These are phyloP conservation scores for Boletus vinaceobasis DNA, from an alignment of 768 basidiomycete species.

Conservation along the genomic window DNA sequence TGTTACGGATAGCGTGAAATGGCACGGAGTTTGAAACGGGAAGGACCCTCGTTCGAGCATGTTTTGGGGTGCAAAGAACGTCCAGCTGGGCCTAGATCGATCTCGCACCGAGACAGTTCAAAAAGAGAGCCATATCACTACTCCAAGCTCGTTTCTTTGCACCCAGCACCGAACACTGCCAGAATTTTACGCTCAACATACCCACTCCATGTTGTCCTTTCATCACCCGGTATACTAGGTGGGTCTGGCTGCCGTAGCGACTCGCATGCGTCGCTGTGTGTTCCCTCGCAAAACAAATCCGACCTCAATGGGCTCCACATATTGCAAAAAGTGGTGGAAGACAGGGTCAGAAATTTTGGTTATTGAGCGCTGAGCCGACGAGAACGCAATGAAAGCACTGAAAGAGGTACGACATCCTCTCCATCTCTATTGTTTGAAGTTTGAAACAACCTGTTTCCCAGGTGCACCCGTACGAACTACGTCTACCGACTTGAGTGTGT, in stretches of 20 bases:
- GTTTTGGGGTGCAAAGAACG: constrained; percentile 16
- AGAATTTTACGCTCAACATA: constrained; percentile 35
- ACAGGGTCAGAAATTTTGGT: constrained; percentile 55
- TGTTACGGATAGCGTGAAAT: not conserved
- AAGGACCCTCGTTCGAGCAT: constrained; percentile 4
- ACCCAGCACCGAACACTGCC: constrained; percentile 40
- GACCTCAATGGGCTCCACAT: constrained; percentile 36
- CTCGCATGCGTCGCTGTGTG: not conserved
- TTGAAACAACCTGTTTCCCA: constrained; percentile 18
- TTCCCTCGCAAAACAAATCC: constrained; percentile 27
- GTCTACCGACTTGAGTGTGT: constrained; percentile 49
- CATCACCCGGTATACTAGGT: constrained; percentile 47
- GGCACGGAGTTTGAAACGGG: constrained; percentile 22
- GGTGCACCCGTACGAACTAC: constrained; percentile 56
- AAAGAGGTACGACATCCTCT: constrained; percentile 39
- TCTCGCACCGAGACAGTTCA: constrained; percentile 12
- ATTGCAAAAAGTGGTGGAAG: constrained; percentile 50
- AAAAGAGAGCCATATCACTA: constrained; percentile 10
- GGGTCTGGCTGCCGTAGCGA: constrained; percentile 14
- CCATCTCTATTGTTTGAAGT: not conserved
- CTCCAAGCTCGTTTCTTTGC: constrained; percentile 42
- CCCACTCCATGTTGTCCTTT: constrained; percentile 16
- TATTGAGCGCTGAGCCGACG: constrained; percentile 37
- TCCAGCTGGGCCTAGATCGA: constrained; percentile 12
- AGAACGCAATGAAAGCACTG: constrained; percentile 40